A percentile compares a stretch with the other conserved stretches of the same genome.
These are phyloP conservation scores for Neonothopanus nambi DNA, from an alignment of 1,284 basidiomycete species.

Conservation along the genomic window DNA sequence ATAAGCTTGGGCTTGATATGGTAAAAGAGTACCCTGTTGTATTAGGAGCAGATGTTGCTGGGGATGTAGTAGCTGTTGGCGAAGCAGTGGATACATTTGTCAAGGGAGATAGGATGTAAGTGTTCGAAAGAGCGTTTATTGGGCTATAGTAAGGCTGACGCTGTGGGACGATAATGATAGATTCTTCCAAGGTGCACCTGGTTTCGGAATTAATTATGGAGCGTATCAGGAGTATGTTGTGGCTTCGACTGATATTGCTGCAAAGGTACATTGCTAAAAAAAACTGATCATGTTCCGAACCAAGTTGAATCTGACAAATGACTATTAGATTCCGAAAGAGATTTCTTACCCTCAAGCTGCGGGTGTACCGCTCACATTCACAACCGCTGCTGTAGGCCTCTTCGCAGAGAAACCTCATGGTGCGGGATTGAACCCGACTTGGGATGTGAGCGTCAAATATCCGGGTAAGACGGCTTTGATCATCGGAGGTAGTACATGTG, in stretches of 20 bases:
- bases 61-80: neutral
- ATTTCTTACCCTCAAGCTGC: constrained; percentile 10
- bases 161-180: no score
- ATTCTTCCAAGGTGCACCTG: neutral
- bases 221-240: constrained; percentile 53
- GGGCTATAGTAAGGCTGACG: no score
- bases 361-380: neutral
- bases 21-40: neutral
- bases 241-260: constrained; percentile 37
- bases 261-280: constrained; percentile 36
- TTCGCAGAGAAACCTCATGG: constrained; percentile 2
- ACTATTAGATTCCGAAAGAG: neutral
- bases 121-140: neutral
- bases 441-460: neutral
- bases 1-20: neutral
- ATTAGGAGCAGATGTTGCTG: constrained; percentile 1
- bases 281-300: no score
- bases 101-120: neutral
- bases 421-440: constrained; percentile 1
- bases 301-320: no score
- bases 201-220: constrained; percentile 20
- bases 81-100: neutral
- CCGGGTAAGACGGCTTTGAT: neutral
- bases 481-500: constrained; percentile 8
- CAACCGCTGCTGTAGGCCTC: constrained; percentile 1